Evolutionary conservation across 2,329 filamentous ascomycete species (phyloP), one percentile per base, ranked within the genome.

Genomic region (Dichotomopilus funicola): DNA sequence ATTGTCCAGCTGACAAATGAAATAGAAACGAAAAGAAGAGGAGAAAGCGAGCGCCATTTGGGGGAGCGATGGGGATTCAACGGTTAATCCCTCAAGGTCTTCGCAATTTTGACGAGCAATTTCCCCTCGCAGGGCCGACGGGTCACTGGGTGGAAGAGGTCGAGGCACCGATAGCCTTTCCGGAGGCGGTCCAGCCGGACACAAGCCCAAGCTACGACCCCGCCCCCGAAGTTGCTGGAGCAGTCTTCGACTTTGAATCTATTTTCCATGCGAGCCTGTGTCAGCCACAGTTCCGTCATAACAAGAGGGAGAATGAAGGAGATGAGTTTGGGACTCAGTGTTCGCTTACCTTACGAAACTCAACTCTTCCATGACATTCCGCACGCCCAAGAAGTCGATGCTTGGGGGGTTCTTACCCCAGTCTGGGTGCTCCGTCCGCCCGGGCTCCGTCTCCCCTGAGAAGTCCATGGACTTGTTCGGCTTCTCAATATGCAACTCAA

Each of bases 401-500:
- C 71, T 71, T 54, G 78, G 76, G 4, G 78, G 79, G 33, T 68
- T 61, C 5, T 62, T 59, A 3, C 77, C 78, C 69, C 87, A 91
- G 63, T 85, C 79, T 0, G 87, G 86, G 62, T 87, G 78, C 45
- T 80, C 75, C 0, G 84, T 80, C 65, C 75, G 78, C 41, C 73
- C 73, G 27, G 74, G 73, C n/a, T 73, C 73, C 6, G 81, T 86
- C 65, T 77, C 77, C 58, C 76, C 75, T 65, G 86, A 86, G 73
- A 79, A 84, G 44, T 49, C 66, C 56, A 49, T 64, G 60, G 37
- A 64, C 62, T 70, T 76, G 57, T 70, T 70, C 6, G 68, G 67
- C 58, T 77, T 87, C 66, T 94, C 90, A 12, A 91, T 82, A 68
- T 95, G 89, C 54, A 96, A 72, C 67, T 94, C 87, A 60, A 86